These are phyloP conservation scores for Salvia miltiorrhiza DNA, from an alignment of 257 asterid species.

Conservation along the genomic window DNA sequence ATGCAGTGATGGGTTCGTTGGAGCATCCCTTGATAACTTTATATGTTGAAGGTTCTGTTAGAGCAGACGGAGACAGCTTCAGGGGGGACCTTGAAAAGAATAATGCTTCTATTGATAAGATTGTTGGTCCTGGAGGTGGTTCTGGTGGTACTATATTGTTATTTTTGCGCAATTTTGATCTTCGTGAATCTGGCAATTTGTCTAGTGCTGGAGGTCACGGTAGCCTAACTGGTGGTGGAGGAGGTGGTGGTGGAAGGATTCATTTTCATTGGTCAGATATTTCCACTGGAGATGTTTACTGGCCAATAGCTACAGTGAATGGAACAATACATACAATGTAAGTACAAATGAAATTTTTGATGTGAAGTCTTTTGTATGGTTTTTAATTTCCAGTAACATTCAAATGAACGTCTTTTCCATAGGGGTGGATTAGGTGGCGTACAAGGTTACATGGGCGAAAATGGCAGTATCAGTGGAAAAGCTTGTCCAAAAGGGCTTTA, in stretches of 20 bases:
- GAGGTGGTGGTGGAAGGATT: conserved; percentile 99
- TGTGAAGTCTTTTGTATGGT: conserved; percentile 8
- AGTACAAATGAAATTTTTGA: conserved; percentile 28
- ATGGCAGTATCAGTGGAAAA: conserved; percentile 87
- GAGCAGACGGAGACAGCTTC: conserved; percentile 75
- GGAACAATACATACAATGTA: conserved; percentile 79
- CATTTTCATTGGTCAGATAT: conserved; percentile 97
- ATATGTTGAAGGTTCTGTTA: conserved; percentile 69
- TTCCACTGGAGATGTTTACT: conserved; percentile 88
- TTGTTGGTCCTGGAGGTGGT: conserved; percentile 87
- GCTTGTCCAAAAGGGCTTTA: conserved; percentile 95
- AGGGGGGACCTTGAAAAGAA: conserved; percentile 31
- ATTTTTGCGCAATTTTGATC: conserved; percentile 58
- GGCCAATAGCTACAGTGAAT: conserved; percentile 78
- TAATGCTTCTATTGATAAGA: conserved; percentile 21
- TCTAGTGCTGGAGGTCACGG: conserved; percentile 90
- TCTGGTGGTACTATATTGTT: conserved; percentile 95
- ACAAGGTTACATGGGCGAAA: conserved; percentile 66
- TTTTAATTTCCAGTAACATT: conserved; percentile 3
- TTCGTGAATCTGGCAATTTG: conserved; percentile 57
- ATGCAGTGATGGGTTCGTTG: conserved; percentile 88
- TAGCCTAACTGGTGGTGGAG: conserved; percentile 72
- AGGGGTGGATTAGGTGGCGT: conserved; percentile 92
- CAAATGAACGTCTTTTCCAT: conserved; percentile 23
- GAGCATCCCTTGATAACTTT: conserved; percentile 74